Base-by-base conservation (phyloP, 2,329 filamentous ascomycete species). In the Ascomycota sp. region DNA sequence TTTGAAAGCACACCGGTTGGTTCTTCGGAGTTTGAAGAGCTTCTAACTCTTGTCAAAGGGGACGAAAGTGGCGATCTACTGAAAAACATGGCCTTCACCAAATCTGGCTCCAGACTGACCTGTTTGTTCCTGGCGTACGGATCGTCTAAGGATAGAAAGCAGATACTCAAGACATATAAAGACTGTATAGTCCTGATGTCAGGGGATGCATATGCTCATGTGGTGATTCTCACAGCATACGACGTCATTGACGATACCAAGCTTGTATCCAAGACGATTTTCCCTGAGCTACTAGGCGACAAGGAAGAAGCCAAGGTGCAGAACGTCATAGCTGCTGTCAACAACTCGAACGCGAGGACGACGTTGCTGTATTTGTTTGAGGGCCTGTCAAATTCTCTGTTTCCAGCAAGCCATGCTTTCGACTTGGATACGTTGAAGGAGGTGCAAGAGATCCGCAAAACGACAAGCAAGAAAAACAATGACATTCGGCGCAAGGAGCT, bases 181-280 rank as follows among this genome's bases (percentile, higher is more conserved):
- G 83, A 92, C 40, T 89, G 76, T 8, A 70, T 91, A 38, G 74
- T 85, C 46, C 59, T 78, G 38, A 81, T 98, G 69, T 80, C 83
- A 3, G 73, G 69, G 28, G 86, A 98, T 45, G 51, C 63, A 6
- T 55, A 85, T 43, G 89, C 73, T 2, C 82, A 93, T 46, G 63
- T 75, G 36, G 67, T 95, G 31, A 69, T 98, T 22, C 63, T 95
- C 32, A 66, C 83, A 2, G 81, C 82, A 1, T 83, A 85, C 47
- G 89, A 95, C 43, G 75, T 93, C 29, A 73, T 93, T 29, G 89
- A 98, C 42, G 89, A 98, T 49, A 98, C 89, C 8, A 85, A 91
- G 38, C 63, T 93, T 44, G 80, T 73, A 3, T 65, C 73, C 30
- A 95, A 92, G 56, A 65, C 78, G 21, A 78, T 98, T 38, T 82